phyloP scores from a whole-genome alignment of 441 rosid species.

The Omphalea diandra region DNA sequence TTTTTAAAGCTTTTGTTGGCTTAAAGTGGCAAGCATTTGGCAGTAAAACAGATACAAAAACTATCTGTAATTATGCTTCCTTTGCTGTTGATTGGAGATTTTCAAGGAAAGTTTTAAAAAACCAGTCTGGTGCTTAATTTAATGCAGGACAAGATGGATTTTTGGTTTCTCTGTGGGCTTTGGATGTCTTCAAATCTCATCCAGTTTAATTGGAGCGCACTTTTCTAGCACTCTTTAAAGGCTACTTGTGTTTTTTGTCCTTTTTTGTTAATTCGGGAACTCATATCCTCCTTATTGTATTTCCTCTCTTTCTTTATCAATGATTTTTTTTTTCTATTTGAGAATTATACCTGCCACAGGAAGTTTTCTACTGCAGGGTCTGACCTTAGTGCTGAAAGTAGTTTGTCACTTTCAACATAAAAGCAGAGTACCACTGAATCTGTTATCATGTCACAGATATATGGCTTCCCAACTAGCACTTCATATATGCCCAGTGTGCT shows the following conservation, averaged over 20 bases:
- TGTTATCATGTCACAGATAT: conserved; percentile 69
- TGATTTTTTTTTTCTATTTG: too few relatives aligned
- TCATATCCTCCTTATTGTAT: background rate
- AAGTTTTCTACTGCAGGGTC: conserved; percentile 72
- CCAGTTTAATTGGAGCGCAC: background rate
- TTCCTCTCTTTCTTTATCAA: background rate
- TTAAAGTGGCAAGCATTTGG: background rate
- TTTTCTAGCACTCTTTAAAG: background rate
- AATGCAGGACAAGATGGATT: background rate
- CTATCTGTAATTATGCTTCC: background rate
- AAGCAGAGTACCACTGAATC: conserved; percentile 80
- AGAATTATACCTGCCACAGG: conserved; percentile 68
- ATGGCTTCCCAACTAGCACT: conserved; percentile 74
- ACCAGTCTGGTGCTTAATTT: background rate
- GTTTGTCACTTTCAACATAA: conserved; percentile 58
- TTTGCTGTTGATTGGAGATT: too few relatives aligned
- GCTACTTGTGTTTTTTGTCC: background rate
- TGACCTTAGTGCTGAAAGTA: conserved; percentile 52
- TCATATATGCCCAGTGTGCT: conserved; percentile 93
- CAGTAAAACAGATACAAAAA: background rate
- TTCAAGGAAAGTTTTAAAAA: too few relatives aligned
- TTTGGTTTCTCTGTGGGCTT: background rate
- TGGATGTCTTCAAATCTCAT: background rate
- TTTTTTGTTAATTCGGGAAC: background rate
- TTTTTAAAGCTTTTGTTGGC: background rate